These are phyloP conservation scores for Lunularia cruciata DNA, from an alignment of 225 moss, liverwort and hornwort genomes.

Conservation along the genomic window DNA sequence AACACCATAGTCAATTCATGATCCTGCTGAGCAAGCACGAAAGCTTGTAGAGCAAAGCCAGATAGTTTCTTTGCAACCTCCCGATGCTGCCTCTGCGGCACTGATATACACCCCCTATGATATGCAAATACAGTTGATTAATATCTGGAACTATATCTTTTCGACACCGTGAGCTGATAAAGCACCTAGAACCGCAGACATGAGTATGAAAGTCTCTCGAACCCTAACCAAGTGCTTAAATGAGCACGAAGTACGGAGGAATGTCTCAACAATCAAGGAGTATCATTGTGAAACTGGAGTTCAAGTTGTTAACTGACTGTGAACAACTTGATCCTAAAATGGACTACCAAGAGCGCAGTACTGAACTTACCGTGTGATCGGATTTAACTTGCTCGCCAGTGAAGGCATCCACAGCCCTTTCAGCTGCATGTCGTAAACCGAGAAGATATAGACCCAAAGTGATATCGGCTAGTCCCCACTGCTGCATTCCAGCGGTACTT, in stretches of 20 bases:
- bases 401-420: constrained; percentile 70
- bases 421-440: constrained; percentile 77
- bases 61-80: not conserved
- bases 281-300: too few species aligned
- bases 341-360: not conserved
- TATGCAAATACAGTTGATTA: too few species aligned
- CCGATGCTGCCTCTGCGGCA: too few species aligned
- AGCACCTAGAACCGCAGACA: too few species aligned
- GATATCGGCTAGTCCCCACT: constrained; percentile 86
- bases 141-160: too few species aligned
- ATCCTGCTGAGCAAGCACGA: not conserved
- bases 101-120: too few species aligned
- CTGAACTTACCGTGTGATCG: constrained; percentile 40
- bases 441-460: constrained; percentile 94
- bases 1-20: not conserved
- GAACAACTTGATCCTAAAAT: not conserved
- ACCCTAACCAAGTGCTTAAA: too few species aligned
- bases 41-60: not conserved
- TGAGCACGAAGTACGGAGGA: too few species aligned
- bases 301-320: too few species aligned
- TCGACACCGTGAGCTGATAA: too few species aligned
- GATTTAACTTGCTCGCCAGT: constrained; percentile 65
- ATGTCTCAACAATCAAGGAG: too few species aligned
- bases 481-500: constrained; percentile 86
- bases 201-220: too few species aligned